phyloP scores from a whole-genome alignment of 2,329 filamentous ascomycete genomes.

The Penicillium hesseltinei region DNA sequence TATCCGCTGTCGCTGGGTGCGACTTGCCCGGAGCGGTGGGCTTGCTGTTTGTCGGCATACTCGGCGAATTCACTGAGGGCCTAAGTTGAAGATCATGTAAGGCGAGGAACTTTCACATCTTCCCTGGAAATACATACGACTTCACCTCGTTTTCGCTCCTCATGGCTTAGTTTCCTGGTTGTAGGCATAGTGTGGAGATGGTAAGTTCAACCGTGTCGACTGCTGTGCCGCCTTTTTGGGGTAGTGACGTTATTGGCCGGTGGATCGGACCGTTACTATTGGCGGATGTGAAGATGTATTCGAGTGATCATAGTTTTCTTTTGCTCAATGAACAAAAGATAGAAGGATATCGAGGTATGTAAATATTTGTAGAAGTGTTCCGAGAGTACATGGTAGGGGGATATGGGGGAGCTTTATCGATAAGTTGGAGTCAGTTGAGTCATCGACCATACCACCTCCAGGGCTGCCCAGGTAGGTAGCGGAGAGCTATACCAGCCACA shows the following conservation, averaged over 20 bases:
- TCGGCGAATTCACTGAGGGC: slow-evolving; percentile 96
- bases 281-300: slow-evolving; percentile 43
- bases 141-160: slow-evolving; percentile 84
- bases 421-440: slow-evolving; percentile 29
- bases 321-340: slow-evolving; percentile 7
- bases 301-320: slow-evolving; percentile 43
- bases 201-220: slow-evolving; percentile 6
- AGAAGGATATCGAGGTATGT: neutral
- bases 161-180: slow-evolving; percentile 60
- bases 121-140: slow-evolving; percentile 55
- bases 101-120: neutral
- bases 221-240: slow-evolving; percentile 10
- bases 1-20: slow-evolving; percentile 44
- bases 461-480: neutral
- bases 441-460: slow-evolving; percentile 16
- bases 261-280: slow-evolving; percentile 27
- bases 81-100: slow-evolving; percentile 37
- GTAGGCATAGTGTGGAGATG: slow-evolving; percentile 34
- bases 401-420: slow-evolving; percentile 33
- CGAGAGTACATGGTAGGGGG: neutral
- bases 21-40: slow-evolving; percentile 43
- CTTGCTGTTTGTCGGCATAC: slow-evolving; percentile 93
- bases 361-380: neutral
- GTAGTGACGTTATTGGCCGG: slow-evolving; percentile 26
- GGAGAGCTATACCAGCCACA: neutral